Evolutionary conservation across 768 basidiomycete species (phyloP).

Genomic region (Gloeophyllum trabeum): DNA sequence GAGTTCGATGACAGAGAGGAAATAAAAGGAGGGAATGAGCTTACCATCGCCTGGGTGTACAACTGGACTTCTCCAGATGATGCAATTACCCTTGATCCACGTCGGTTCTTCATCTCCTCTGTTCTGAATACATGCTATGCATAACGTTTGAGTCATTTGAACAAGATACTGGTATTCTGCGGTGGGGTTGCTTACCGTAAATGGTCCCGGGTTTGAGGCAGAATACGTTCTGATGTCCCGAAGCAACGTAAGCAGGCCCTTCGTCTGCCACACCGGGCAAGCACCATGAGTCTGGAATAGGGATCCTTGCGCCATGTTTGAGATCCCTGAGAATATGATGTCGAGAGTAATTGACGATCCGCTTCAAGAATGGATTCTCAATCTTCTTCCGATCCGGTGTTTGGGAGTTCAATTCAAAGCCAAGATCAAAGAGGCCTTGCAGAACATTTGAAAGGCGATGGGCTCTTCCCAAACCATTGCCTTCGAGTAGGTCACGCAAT

Average conservation of each 20-base stretch:
- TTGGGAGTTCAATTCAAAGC: slow-evolving; percentile 33
- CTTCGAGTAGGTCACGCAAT: slow-evolving; percentile 36
- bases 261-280: slow-evolving; percentile 81
- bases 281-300: slow-evolving; percentile 52
- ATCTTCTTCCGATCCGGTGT: slow-evolving; percentile 20
- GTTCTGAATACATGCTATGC: slow-evolving; percentile 47
- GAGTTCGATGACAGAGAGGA: background rate
- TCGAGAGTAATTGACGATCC: slow-evolving; percentile 49
- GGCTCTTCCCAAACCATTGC: slow-evolving; percentile 30
- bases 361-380: slow-evolving; percentile 45
- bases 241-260: slow-evolving; percentile 47
- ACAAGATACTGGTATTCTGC: background rate
- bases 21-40: slow-evolving; percentile 4
- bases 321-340: slow-evolving; percentile 59
- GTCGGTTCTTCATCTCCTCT: slow-evolving; percentile 33
- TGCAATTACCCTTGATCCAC: slow-evolving; percentile 49
- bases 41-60: slow-evolving; percentile 68
- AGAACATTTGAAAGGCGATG: slow-evolving; percentile 45
- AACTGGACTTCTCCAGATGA: slow-evolving; percentile 64
- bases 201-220: slow-evolving; percentile 45
- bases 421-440: slow-evolving; percentile 32
- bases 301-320: slow-evolving; percentile 68
- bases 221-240: slow-evolving; percentile 43
- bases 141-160: background rate
- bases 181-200: slow-evolving; percentile 37